Evolutionary conservation across 345 rosid genomes (phyloP).

Genomic region (Eucalyptus polyanthemos): DNA sequence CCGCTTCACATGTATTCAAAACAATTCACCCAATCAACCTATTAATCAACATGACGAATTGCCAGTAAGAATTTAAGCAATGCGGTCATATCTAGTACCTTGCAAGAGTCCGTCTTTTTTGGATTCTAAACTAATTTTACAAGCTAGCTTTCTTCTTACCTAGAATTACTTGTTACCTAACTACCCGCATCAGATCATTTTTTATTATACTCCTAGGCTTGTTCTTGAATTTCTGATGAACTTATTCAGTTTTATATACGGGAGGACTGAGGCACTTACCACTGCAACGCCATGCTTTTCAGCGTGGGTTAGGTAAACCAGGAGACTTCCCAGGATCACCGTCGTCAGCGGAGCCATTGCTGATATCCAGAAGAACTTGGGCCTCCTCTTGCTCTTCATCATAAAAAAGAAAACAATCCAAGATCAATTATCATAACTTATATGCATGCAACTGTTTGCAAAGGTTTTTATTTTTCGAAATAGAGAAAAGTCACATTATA

Average conservation of each 20-base stretch:
- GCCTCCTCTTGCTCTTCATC: conserved; percentile 63
- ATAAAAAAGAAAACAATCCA: neutral
- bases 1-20: neutral
- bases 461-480: neutral
- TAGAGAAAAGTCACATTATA: neutral
- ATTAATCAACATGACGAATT: neutral
- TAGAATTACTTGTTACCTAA: neutral
- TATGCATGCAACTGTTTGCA: neutral
- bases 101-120: neutral
- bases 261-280: conserved; percentile 15
- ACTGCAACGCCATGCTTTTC: conserved; percentile 73
- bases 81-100: neutral
- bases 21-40: neutral
- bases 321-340: conserved; percentile 63
- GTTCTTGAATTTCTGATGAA: neutral
- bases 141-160: neutral
- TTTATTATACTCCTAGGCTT: neutral
- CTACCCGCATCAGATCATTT: neutral
- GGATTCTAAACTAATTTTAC: neutral
- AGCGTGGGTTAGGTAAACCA: conserved; percentile 65
- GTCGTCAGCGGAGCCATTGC: conserved; percentile 90
- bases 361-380: conserved; percentile 76
- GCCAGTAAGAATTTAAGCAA: neutral
- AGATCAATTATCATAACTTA: neutral
- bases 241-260: neutral